phyloP scores from a whole-genome alignment of 1,284 basidiomycete species.

The Ceratobasidium sp. region DNA sequence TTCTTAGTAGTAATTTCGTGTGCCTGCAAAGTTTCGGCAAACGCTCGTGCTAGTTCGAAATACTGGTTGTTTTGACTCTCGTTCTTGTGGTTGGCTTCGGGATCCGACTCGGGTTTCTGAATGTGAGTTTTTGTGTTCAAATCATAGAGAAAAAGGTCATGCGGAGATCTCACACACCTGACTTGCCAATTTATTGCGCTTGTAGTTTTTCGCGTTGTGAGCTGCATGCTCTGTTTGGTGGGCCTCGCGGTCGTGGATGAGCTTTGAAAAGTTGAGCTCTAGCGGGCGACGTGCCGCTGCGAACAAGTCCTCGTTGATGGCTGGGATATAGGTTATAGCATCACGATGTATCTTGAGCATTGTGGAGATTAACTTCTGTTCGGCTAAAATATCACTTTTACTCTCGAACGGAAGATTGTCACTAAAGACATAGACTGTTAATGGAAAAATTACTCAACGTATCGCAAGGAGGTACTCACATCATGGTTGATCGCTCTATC shows the following conservation, averaged over 20 bases:
- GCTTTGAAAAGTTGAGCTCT: background rate
- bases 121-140: too few species aligned
- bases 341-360: background rate
- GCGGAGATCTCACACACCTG: background rate
- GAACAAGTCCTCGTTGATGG: background rate
- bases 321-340: background rate
- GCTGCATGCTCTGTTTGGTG: slow-evolving; percentile 2
- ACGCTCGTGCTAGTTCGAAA: background rate
- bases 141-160: too few species aligned
- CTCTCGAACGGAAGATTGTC: too few species aligned
- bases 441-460: too few species aligned
- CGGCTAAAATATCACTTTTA: background rate
- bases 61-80: too few species aligned
- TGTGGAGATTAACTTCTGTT: background rate
- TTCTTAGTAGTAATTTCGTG: background rate
- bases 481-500: too few species aligned
- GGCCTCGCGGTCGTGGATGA: background rate
- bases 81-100: too few species aligned
- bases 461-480: too few species aligned
- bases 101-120: too few species aligned
- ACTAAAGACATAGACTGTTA: too few species aligned
- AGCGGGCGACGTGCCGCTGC: background rate
- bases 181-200: too few species aligned
- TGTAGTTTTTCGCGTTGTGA: background rate
- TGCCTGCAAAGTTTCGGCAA: background rate